Evolutionary conservation across 331 rosid genomes (phyloP), one percentile per base, ranked within the genome.

Genomic region (Spiraea crenata): DNA sequence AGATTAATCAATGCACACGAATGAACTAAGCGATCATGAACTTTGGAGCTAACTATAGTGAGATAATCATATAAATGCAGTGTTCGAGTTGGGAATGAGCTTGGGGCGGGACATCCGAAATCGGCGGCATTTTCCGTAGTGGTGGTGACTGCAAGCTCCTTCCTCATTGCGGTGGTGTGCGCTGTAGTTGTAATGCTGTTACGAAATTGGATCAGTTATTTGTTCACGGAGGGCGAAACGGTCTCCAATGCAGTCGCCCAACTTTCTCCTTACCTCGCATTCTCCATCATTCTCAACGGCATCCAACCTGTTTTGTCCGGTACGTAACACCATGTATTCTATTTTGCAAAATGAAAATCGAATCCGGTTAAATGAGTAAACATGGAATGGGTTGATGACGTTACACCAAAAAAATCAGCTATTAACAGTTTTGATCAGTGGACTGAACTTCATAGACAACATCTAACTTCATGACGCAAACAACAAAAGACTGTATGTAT

Each of bases 51-150:
- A 25, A 25, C 31, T 25, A 25, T 25, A 25, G 31, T 25, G 31
- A 25, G 31, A 0, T 25, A 25, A 25, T 25, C 2, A 25, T 25
- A 11, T 7, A 20, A 52, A 11, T 51, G 38, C 68, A 87, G 92
- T 72, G 92, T 87, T 52, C 74, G 92, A 70, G 81, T 85, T 15
- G 75, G 90, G 81, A 87, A 87, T 60, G 92, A 87, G 70, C 77
- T 87, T 3, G 92, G 92, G 14, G 87, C 90, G 0, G 86, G 88
- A 0, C 84, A 87, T 81, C 90, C 92, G 1, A 85, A 74, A 64
- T 69, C 92, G 7, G 90, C 90, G 11, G 82, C 83, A 5, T 87
- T 81, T 63, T 41, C 83, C 0, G 92, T 87, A 0, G 65, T 74
- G 51, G 47, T 79, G 4, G 90, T 77, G 7, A 83, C 86, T 0